A percentile compares a stretch with the other conserved stretches of the same genome.
These are phyloP conservation scores for Kluyveromyces sp. DNA, from an alignment of 1,139 yeast genomes.

Conservation along the genomic window DNA sequence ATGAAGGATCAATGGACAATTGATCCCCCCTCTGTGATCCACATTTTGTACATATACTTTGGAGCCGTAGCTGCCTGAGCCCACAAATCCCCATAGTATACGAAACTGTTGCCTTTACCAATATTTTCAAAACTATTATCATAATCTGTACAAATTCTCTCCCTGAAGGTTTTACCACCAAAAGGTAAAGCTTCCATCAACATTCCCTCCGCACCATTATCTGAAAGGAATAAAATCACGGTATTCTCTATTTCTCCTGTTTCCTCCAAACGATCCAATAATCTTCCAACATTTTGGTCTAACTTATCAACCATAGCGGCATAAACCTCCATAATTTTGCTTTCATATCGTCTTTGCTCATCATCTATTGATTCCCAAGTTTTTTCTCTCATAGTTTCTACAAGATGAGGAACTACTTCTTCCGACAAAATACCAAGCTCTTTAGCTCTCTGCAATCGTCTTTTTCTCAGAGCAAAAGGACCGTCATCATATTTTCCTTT, in stretches of 20 bases:
- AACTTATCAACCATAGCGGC: constrained; percentile 56
- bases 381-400: constrained; percentile 35
- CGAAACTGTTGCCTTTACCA: constrained; percentile 42
- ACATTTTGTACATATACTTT: constrained; percentile 42
- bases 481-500: constrained; percentile 44
- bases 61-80: constrained; percentile 63
- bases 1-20: constrained; percentile 43
- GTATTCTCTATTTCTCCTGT: constrained; percentile 44
- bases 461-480: constrained; percentile 37
- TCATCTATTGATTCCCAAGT: constrained; percentile 40
- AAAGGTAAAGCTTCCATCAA: constrained; percentile 47
- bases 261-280: constrained; percentile 35
- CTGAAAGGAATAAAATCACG: constrained; percentile 48
- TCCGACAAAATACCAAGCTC: constrained; percentile 40
- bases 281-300: constrained; percentile 43
- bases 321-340: constrained; percentile 46
- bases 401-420: constrained; percentile 40
- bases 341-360: constrained; percentile 33
- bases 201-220: constrained; percentile 59
- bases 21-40: constrained; percentile 50
- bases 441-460: constrained; percentile 35
- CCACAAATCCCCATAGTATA: constrained; percentile 52
- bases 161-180: constrained; percentile 11
- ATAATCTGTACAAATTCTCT: constrained; percentile 32
- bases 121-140: constrained; percentile 41